Base-by-base conservation (phyloP, 208 protist genomes). In the Wallacemonas sp. region DNA sequence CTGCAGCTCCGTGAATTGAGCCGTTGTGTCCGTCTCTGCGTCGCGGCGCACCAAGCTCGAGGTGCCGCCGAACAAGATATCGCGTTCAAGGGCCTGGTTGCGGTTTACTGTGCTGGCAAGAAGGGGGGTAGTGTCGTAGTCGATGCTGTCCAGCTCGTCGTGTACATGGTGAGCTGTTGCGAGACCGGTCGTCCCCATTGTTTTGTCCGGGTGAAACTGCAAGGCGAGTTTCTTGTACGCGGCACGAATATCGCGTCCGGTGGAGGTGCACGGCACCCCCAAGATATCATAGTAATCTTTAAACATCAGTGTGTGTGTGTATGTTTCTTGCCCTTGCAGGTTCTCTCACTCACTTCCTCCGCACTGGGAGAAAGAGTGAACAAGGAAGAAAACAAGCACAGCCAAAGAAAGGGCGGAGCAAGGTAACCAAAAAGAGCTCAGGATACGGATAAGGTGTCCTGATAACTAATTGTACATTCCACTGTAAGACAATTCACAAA, bases 251-350 rank as follows among this genome's bases (percentile, higher is more conserved):
- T 88, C 77, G 16, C 84, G 76, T 1, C 74, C 83, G 0, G 91
- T 83, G n/a, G 88, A 80, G n/a, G 49, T 60, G 4, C 81, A 76
- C 24, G 64, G 54, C 17, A 94, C 70, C 30, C 75, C 77, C 6
- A 96, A 56, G 17, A 92, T 69, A 19, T 61, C 73, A 52, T 96
- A 96, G 41, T 94, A 96, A 57, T 96, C 87, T 54, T 88, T 91
- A 52, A 96, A 87, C 90, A 96, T 96, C 8, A 60, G 24, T 33
- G 21, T 41, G 0, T n/a, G 38, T 16, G 8, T 26, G 12, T 34
- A n/a, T n/a, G n/a, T n/a, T n/a, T n/a, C n/a, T n/a, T n/a, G n/a
- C n/a, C n/a, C n/a, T n/a, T n/a, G n/a, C n/a, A n/a, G n/a, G n/a
- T n/a, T n/a, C n/a, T n/a, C n/a, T n/a, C n/a, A n/a, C n/a, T n/a